These are phyloP conservation scores for Vachellia pachyceras DNA, from an alignment of 306 rosid species.

Conservation along the genomic window DNA sequence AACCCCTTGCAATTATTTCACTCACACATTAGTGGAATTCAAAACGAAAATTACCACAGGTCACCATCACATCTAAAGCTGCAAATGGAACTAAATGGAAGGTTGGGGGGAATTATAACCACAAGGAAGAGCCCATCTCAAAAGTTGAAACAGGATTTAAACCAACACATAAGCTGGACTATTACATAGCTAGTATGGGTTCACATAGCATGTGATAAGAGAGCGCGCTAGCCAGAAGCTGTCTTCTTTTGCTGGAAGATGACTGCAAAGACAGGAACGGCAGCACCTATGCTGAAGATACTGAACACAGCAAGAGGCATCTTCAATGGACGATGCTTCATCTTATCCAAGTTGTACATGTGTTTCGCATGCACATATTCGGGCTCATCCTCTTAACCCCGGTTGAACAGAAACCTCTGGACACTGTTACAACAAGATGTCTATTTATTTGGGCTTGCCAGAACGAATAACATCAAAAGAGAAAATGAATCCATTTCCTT, in stretches of 20 bases:
- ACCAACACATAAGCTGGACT: slow-evolving; percentile 23
- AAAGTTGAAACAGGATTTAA: slow-evolving; percentile 41
- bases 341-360: slow-evolving; percentile 63
- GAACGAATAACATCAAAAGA: background rate
- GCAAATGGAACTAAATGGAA: too few relatives aligned
- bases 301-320: slow-evolving; percentile 58
- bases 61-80: too few relatives aligned
- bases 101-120: too few relatives aligned
- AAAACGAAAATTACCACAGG: background rate
- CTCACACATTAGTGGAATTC: too few relatives aligned
- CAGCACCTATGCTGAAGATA: slow-evolving; percentile 61
- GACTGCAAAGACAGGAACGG: slow-evolving; percentile 56
- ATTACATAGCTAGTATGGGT: slow-evolving; percentile 35
- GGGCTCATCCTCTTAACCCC: slow-evolving; percentile 59
- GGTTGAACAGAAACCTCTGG: slow-evolving; percentile 53
- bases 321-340: slow-evolving; percentile 53
- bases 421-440: slow-evolving; percentile 45
- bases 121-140: slow-evolving; percentile 40
- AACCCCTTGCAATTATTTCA: background rate
- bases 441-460: background rate
- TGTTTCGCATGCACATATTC: slow-evolving; percentile 52
- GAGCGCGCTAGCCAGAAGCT: slow-evolving; percentile 45
- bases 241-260: slow-evolving; percentile 64
- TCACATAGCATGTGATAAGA: slow-evolving; percentile 3
- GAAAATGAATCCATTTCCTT: background rate